These are phyloP conservation scores for Malus hybrid DNA, from an alignment of 331 rosid species.

Conservation along the genomic window DNA sequence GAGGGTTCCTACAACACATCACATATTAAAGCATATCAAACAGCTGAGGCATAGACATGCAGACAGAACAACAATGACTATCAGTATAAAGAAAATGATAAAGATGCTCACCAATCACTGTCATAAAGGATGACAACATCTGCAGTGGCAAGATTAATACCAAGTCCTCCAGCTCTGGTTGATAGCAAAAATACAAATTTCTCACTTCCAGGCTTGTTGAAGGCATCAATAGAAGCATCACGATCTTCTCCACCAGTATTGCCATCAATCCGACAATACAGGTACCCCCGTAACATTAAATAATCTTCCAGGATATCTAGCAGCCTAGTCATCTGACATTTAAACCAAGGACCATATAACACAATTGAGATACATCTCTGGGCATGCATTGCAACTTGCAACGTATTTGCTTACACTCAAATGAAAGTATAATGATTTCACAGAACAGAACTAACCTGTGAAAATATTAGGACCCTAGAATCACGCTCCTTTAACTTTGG, in stretches of 20 bases:
- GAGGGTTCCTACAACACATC: constrained; percentile 71
- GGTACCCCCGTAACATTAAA: constrained; percentile 80
- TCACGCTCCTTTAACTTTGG: constrained; percentile 95
- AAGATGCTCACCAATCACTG: constrained; percentile 75
- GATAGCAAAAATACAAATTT: constrained; percentile 87
- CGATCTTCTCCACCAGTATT: constrained; percentile 99
- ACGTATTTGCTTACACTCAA: background rate
- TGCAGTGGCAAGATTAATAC: constrained; percentile 98
- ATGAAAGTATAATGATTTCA: background rate
- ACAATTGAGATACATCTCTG: background rate
- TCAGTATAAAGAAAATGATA: background rate
- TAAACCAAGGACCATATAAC: constrained; percentile 12
- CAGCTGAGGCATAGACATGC: background rate
- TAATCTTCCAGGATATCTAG: constrained; percentile 98
- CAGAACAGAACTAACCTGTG: constrained; percentile 56
- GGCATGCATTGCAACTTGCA: background rate
- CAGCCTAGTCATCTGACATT: constrained; percentile 88
- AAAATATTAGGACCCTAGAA: constrained; percentile 93
- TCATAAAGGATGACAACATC: constrained; percentile 97
- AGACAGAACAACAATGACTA: background rate
- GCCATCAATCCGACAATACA: constrained; percentile 95
- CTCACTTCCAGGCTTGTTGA: constrained; percentile 95
- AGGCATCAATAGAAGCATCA: constrained; percentile 85
- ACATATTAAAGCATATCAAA: constrained; percentile 11
- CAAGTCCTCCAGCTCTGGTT: constrained; percentile 99